Base-by-base conservation (phyloP, 2,329 filamentous ascomycete species). In the Trichoderma simmonsii region DNA sequence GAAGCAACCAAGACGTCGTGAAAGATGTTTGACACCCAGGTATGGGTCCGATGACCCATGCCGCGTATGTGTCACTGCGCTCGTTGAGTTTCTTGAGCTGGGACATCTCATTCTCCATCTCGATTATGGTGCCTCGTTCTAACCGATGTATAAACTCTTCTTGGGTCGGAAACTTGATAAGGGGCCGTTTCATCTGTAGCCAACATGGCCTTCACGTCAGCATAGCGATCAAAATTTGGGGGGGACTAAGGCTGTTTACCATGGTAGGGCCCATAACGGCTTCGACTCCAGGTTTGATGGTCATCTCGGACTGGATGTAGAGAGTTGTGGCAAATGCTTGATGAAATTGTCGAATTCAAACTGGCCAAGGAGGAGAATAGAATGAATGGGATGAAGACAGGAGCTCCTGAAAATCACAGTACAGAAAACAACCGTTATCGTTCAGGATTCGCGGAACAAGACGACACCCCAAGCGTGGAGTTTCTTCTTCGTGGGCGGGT, bases 111-210 rank as follows among this genome's bases (percentile, higher is more conserved):
- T 82, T 82, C 0, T 75, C 70, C 75, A 80, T 78, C 51, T 82
- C 80, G 18, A 82, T 82, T 0, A 78, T 21, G 0, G 80, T 81
- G 0, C 79, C 80, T 39, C 78, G 75, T 39, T 81, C 78, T 56
- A 80, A 78, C 2, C 78, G 72, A 26, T 66, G 71, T 4, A 77
- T 73, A 28, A 78, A 82, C 2, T 76, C 75, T 4, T 78, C 75
- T 30, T 75, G 70, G 2, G 71, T 48, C 1, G 74, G 73, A 24
- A 81, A 78, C 0, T 74, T 56, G 74, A 73, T 24, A 30, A 75
- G n/a, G 21, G 74, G 71, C 67, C 3, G 8, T 34, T 51, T 6
- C 54, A 60, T 69, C 56, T 69, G 65, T 30, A 60, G 28, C 24
- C 56, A 28, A 54, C 0, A 1, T 32, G 26, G 36, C 1, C 30